Evolutionary conservation across 2,329 filamentous ascomycete species (phyloP), one percentile per base, ranked within the genome.

Genomic region (Xylaria sp.): DNA sequence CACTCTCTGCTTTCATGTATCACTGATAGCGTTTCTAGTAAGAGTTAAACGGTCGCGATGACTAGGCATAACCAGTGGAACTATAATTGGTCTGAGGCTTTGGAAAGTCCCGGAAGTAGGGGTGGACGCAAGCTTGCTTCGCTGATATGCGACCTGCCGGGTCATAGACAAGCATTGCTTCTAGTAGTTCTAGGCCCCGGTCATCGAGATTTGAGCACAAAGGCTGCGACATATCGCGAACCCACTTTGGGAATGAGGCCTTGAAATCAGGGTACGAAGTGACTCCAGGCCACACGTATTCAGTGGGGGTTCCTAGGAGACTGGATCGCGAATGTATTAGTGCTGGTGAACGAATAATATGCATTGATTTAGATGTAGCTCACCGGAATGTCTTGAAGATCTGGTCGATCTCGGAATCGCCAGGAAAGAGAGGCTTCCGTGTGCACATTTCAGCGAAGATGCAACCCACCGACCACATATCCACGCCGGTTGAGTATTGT

Each of bases 391-490:
- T 96, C 83, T 95, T 96, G 86, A 96, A 96, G 77, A 96, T 96
- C 80, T 96, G 93, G 76, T 96, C 93, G 80, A 96, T 96, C 78
- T 96, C 93, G 5, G 92, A 96, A 78, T 97, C 94, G 65, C 94
- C 94, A 13, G 94, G 93, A 84, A 97, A 97, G 49, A 97, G 85
- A 5, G 94, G 93, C 81, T 96, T 97, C 75, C 93, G 89, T 1
- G 94, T 97, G 81, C 93, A 96, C 94, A 97, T 97, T 81, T 97
- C 94, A 10, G 94, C 94, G 79, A 97, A 97, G 80, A 97, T 97
- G 79, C 93, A 96, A 69, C 94, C 94, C 56, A 94, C 90, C 36
- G 92, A 96, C 94, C 94, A 97, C 92, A 97, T 97, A 77, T 97
- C 94, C 47, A 97, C 93, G 64, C 94, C 94, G 15, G 94, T 97